A percentile compares a stretch with the other conserved stretches of the same genome.
Evolutionary conservation across 495 filamentous ascomycete genomes (phyloP).

Genomic region (Penicillium steckii): DNA sequence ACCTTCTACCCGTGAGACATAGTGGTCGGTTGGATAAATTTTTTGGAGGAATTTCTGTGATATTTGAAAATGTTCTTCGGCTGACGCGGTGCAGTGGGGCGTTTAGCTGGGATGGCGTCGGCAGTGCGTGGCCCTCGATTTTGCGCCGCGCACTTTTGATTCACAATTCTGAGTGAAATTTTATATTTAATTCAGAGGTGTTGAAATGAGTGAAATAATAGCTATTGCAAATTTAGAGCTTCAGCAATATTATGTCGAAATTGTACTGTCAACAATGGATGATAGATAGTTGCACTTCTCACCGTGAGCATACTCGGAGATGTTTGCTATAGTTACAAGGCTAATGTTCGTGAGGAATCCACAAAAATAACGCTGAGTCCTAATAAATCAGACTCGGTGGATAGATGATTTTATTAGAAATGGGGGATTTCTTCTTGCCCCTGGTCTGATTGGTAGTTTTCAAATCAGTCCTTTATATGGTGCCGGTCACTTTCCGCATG

Average conservation of each 20-base stretch:
- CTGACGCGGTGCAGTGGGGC: slow-evolving; percentile 28
- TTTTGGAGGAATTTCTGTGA: slow-evolving; percentile 1
- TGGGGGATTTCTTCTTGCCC: neutral
- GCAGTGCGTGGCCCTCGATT: slow-evolving; percentile 17
- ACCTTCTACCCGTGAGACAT: neutral
- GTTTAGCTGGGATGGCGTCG: slow-evolving; percentile 15
- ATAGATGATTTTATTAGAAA: neutral
- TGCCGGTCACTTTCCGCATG: neutral
- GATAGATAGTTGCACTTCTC: too few species aligned
- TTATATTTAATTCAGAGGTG: slow-evolving; percentile 6
- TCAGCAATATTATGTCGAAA: too few species aligned
- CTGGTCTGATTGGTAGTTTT: neutral
- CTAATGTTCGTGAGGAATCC: neutral
- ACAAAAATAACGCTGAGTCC: neutral
- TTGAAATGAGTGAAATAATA: too few species aligned
- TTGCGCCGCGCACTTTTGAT: neutral
- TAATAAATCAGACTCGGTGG: neutral
- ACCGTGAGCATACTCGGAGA: neutral
- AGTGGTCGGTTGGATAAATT: slow-evolving; percentile 1
- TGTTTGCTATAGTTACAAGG: neutral
- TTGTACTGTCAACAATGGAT: too few species aligned
- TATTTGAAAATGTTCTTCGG: neutral
- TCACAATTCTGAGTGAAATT: neutral
- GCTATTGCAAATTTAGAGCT: too few species aligned
- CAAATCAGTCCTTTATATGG: neutral